Evolutionary conservation across 2,329 filamentous ascomycete species (phyloP).

Genomic region (Grosmannia penicillata): DNA sequence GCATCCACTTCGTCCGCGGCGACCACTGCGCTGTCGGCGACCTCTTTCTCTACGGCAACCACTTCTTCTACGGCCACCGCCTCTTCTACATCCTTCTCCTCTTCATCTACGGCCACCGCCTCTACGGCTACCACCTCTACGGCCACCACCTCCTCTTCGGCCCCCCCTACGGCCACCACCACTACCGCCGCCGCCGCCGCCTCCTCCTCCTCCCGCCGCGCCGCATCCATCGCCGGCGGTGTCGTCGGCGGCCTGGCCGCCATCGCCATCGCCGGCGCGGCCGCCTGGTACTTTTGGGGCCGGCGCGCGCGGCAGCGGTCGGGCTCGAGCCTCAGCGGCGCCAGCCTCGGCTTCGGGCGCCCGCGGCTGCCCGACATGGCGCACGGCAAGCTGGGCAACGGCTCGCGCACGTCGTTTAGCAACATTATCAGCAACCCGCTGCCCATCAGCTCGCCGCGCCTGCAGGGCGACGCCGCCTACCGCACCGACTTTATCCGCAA

Average conservation of each 20-base stretch:
- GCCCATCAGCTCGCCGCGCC: slow-evolving; percentile 41
- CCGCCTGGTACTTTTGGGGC: slow-evolving; percentile 23
- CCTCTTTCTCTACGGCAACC: slow-evolving; percentile 7
- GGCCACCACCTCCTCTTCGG: slow-evolving; percentile 10
- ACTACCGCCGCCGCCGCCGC: slow-evolving; percentile 10
- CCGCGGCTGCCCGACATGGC: background rate
- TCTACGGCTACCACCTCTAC: slow-evolving; percentile 12
- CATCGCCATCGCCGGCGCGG: slow-evolving; percentile 22
- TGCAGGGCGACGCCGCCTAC: slow-evolving; percentile 22
- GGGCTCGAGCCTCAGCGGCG: slow-evolving; percentile 8
- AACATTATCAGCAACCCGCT: slow-evolving; percentile 45
- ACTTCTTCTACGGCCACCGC: slow-evolving; percentile 10
- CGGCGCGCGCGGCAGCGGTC: slow-evolving; percentile 16
- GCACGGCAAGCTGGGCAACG: slow-evolving; percentile 12
- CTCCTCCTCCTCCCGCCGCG: slow-evolving; percentile 22
- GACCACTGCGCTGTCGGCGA: slow-evolving; percentile 7
- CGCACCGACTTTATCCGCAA: slow-evolving; percentile 40
- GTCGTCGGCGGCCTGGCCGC: slow-evolving; percentile 29
- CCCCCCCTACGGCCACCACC: slow-evolving; percentile 3
- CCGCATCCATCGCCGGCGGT: slow-evolving; percentile 28
- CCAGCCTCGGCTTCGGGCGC: too few species aligned
- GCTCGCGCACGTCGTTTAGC: slow-evolving; percentile 25
- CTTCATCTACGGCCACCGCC: slow-evolving; percentile 11
- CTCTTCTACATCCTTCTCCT: slow-evolving; percentile 9
- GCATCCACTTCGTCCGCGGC: slow-evolving; percentile 10